These are phyloP conservation scores for Carex cristatella DNA, from an alignment of 176 grass and related monocot species.

Conservation along the genomic window DNA sequence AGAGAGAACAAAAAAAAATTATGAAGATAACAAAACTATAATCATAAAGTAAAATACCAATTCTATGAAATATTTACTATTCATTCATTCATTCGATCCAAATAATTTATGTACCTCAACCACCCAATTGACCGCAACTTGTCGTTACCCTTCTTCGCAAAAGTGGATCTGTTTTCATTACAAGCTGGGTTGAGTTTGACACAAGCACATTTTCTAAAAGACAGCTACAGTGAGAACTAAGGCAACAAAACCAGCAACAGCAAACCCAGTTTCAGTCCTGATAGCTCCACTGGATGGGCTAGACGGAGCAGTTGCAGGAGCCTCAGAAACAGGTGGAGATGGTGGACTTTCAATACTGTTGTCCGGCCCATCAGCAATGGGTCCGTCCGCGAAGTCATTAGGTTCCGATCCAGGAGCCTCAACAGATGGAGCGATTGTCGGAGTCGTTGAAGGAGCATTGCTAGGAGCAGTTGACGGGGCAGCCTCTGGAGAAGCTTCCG, in stretches of 20 bases:
- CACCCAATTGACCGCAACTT: background rate
- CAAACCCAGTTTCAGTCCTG: constrained; percentile 6
- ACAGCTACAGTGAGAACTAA: constrained; percentile 20
- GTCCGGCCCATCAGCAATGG: constrained; percentile 13
- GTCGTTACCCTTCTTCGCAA: background rate
- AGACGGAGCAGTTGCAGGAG: constrained; percentile 30
- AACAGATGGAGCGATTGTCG: constrained; percentile 15
- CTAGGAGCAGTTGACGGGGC: background rate
- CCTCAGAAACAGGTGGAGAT: constrained; percentile 13
- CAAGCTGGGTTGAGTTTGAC: background rate
- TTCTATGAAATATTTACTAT: background rate
- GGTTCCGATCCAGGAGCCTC: constrained; percentile 28
- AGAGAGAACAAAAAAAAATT: background rate
- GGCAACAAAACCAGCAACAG: constrained; percentile 15
- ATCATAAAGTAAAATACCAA: background rate
- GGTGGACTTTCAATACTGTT: constrained; percentile 34
- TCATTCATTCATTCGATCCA: background rate
- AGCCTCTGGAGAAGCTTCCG: background rate
- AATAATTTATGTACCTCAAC: background rate
- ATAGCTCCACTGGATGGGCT: constrained; percentile 34
- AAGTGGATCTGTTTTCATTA: background rate
- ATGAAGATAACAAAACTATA: background rate
- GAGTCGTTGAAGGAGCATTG: background rate
- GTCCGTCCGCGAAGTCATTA: background rate
- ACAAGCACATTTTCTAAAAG: background rate